Evolutionary conservation across 192 early-diverging fungal genomes (phyloP).

Genomic region (Jimgerdemannia flammicorona): DNA sequence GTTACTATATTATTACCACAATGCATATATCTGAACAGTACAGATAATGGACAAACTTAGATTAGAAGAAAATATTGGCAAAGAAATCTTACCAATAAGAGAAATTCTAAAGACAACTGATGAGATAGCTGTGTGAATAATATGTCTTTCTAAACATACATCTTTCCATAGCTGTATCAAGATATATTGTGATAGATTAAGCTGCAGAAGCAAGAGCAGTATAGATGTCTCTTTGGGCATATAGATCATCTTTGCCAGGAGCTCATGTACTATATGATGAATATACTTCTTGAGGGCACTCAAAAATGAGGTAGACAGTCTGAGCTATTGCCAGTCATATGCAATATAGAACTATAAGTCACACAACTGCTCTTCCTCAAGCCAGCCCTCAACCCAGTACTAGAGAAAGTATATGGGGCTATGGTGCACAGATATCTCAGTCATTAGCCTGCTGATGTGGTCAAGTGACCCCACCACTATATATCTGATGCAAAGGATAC

Average conservation of each 20-base stretch:
- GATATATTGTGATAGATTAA: not conserved
- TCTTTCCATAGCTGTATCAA: constrained; percentile 11
- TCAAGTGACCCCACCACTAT: constrained; percentile 2
- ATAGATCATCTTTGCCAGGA: constrained; percentile 10
- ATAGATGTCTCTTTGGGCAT: not conserved
- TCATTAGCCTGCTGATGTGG: constrained; percentile 2
- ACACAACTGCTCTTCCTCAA: not conserved
- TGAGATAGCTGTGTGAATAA: not conserved
- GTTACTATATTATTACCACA: too few relatives aligned
- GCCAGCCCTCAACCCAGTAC: constrained; percentile 1
- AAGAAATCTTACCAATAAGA: constrained; percentile 12
- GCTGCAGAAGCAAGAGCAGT: not conserved
- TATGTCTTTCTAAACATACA: not conserved
- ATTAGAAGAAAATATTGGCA: too few relatives aligned
- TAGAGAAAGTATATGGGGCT: not conserved
- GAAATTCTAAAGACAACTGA: not conserved
- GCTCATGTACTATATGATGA: constrained; percentile 5
- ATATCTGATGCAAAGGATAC: constrained; percentile 17
- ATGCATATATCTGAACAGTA: too few relatives aligned
- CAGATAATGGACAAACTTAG: too few relatives aligned
- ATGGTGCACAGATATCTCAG: constrained; percentile 3
- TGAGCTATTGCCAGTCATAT: constrained; percentile 10
- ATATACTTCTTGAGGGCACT: constrained; percentile 2
- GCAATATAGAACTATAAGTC: constrained; percentile 9
- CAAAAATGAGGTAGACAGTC: constrained; percentile 12